Conservation (phyloP, 2,329 filamentous ascomycete species). For the Tetracladium maxilliforme region DNA sequence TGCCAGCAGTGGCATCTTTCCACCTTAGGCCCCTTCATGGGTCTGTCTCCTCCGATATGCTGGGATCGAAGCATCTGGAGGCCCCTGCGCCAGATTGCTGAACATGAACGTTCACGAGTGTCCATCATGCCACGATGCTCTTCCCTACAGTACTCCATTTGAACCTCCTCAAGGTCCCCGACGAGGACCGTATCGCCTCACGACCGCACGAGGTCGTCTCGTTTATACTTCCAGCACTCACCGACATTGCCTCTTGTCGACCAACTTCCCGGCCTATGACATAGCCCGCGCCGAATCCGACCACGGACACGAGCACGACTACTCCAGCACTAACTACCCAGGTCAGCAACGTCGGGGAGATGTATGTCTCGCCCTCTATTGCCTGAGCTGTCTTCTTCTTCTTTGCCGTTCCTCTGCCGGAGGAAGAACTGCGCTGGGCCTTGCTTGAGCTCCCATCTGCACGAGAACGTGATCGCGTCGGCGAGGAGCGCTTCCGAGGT, state of each 20-base stretch:
- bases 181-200: too few relatives aligned
- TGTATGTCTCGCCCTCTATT: slow-evolving; percentile 21
- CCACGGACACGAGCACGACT: slow-evolving; percentile 51
- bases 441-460: slow-evolving; percentile 1
- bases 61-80: too few relatives aligned
- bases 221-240: too few relatives aligned
- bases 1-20: too few relatives aligned
- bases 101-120: too few relatives aligned
- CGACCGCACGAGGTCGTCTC: too few relatives aligned
- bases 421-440: slow-evolving; percentile 15
- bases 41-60: too few relatives aligned
- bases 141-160: too few relatives aligned
- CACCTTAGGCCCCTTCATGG: too few relatives aligned
- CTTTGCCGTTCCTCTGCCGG: slow-evolving; percentile 31
- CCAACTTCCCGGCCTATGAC: slow-evolving; percentile 54
- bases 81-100: too few relatives aligned
- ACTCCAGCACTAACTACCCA: slow-evolving; percentile 53
- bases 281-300: slow-evolving; percentile 55
- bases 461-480: slow-evolving; percentile 1
- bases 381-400: slow-evolving; percentile 23
- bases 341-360: slow-evolving; percentile 45
- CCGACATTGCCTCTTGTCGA: slow-evolving; percentile 38
- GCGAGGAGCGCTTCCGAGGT: slow-evolving; percentile 8
- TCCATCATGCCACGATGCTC: too few relatives aligned
- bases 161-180: too few relatives aligned